Conservation (phyloP, 2,329 filamentous ascomycete genomes). For the Trichoderma citrinoviride region DNA sequence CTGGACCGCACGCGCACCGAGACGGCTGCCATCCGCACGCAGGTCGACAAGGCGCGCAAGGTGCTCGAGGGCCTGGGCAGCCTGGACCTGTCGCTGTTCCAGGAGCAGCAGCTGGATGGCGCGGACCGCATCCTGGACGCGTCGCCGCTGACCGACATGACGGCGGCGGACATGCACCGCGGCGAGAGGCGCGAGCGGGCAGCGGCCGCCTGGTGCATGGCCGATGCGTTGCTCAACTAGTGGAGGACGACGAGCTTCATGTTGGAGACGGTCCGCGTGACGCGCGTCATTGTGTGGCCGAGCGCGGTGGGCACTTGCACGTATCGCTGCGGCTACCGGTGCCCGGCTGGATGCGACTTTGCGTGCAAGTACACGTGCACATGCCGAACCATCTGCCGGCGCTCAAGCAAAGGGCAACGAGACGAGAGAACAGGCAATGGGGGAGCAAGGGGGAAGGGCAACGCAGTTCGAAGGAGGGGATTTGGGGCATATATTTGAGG, state of each 20-base stretch:
- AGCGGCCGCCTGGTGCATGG: conserved; percentile 42
- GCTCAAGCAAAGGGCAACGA: not conserved
- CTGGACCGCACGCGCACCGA: conserved; percentile 70
- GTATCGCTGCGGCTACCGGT: not conserved
- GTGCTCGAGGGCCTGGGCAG: conserved; percentile 68
- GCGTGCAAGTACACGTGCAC: not conserved
- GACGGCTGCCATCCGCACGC: conserved; percentile 64
- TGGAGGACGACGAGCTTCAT: not conserved
- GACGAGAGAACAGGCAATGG: not conserved
- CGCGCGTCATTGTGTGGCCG: not conserved
- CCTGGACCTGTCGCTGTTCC: conserved; percentile 37
- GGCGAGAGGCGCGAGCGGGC: conserved; percentile 29
- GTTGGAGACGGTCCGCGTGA: not conserved
- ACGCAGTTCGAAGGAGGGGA: too few relatives aligned
- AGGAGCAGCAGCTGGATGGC: not conserved
- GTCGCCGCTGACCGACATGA: not conserved
- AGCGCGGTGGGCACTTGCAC: not conserved
- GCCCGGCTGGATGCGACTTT: too few relatives aligned
- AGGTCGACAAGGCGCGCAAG: conserved; percentile 69
- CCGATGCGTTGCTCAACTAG: conserved; percentile 43
- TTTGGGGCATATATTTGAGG: not conserved
- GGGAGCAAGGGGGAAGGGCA: too few relatives aligned
- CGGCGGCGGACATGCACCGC: conserved; percentile 23
- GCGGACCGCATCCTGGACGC: conserved; percentile 15
- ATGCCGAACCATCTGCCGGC: not conserved